Conservation (phyloP, 768 basidiomycete species). For the Serendipita sp. region DNA sequence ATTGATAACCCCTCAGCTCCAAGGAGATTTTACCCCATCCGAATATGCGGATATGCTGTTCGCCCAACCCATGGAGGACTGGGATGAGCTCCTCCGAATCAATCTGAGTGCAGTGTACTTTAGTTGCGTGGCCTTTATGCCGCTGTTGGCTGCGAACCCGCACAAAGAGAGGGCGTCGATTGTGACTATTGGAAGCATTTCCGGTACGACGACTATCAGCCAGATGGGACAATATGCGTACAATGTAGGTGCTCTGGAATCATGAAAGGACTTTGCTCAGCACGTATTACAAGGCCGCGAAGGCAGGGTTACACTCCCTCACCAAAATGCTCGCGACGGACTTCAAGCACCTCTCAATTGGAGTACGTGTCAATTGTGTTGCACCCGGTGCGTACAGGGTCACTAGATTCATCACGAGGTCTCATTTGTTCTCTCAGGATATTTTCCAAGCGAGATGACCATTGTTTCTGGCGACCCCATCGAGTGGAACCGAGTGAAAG, state of each 20-base stretch:
- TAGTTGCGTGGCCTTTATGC: conserved; percentile 2
- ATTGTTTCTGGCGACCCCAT: background rate
- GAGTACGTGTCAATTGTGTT: background rate
- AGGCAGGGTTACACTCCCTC: background rate
- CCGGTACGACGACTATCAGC: background rate
- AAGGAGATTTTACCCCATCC: background rate
- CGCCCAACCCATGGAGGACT: conserved; percentile 2
- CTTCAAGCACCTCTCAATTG: background rate
- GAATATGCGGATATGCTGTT: background rate
- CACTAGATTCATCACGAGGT: too few relatives aligned
- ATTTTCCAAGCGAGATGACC: conserved; percentile 4
- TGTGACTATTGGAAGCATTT: conserved; percentile 1
- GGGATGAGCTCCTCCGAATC: background rate
- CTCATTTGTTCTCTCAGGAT: too few relatives aligned
- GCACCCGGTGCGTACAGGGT: background rate
- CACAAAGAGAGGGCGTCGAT: conserved; percentile 1
- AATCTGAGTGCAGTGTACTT: background rate
- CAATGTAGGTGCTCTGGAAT: background rate
- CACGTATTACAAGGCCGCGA: background rate
- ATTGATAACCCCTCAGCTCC: background rate
- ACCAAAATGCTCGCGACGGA: conserved; percentile 4
- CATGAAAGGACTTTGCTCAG: background rate
- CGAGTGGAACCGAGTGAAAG: background rate
- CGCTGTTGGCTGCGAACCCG: conserved; percentile 1
- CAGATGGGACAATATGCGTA: conserved; percentile 1